Evolutionary conservation across 768 basidiomycete species (phyloP).

Genomic region (Termitomyces sp.): DNA sequence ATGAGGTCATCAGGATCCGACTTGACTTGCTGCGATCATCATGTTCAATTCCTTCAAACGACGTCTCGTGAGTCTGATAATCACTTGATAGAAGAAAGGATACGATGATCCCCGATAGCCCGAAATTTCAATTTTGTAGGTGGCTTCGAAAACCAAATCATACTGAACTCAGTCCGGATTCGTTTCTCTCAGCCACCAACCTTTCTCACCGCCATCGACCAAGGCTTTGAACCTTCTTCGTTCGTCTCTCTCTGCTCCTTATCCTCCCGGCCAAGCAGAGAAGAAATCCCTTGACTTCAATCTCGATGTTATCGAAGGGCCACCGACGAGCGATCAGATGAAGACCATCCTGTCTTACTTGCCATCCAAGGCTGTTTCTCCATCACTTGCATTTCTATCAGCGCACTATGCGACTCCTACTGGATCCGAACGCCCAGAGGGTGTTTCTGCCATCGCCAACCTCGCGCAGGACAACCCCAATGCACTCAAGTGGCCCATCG

Average conservation of each 20-base stretch:
- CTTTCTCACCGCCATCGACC: slow-evolving; percentile 59
- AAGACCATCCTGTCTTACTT: slow-evolving; percentile 62
- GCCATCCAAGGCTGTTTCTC: slow-evolving; percentile 32
- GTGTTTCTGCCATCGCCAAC: slow-evolving; percentile 38
- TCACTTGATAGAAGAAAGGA: background rate
- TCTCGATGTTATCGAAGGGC: slow-evolving; percentile 64
- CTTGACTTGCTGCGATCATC: background rate
- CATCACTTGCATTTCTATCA: slow-evolving; percentile 48
- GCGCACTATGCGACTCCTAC: slow-evolving; percentile 49
- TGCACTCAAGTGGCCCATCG: slow-evolving; percentile 73
- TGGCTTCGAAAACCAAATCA: background rate
- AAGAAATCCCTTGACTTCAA: slow-evolving; percentile 60
- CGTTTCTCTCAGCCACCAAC: slow-evolving; percentile 49
- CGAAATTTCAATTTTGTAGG: slow-evolving; percentile 66
- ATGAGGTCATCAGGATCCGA: too few species aligned
- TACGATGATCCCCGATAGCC: slow-evolving; percentile 26
- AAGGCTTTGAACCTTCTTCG: slow-evolving; percentile 58
- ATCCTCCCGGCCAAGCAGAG: slow-evolving; percentile 45
- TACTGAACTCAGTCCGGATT: background rate
- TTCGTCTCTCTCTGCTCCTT: slow-evolving; percentile 53
- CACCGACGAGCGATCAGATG: slow-evolving; percentile 66
- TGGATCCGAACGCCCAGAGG: slow-evolving; percentile 33
- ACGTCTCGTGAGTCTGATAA: slow-evolving; percentile 23
- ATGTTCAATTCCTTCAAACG: slow-evolving; percentile 37
- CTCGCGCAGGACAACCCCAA: slow-evolving; percentile 52